Evolutionary conservation across 179 eudicot genomes (phyloP), one percentile per base, ranked within the genome.

Genomic region (Beta macrorhiza): DNA sequence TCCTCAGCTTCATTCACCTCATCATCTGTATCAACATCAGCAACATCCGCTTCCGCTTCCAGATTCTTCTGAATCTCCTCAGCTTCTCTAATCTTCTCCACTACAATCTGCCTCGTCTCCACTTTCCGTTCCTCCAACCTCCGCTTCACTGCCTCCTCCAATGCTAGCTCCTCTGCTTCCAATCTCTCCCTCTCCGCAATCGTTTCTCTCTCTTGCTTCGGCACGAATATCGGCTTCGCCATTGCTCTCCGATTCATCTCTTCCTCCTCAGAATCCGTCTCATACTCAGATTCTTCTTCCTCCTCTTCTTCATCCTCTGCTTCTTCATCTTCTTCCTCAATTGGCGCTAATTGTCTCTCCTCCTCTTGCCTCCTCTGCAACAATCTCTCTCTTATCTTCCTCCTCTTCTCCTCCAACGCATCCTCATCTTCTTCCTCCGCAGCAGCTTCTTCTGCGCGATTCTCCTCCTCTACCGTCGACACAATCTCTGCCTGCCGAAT

Each of bases 371-470:
- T 88, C 83, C 88, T 87, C 83, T 76, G 86, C 74, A 92, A 80
- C 72, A 86, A 52, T 80, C 83, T 90, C 89, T 95, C 99, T 78
- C 91, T 79, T 16, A 95, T 90, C 80, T 91, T 87, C 91, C 90
- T 81, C 87, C 98, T 89, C 84, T 90, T 85, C 86, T 93, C 97
- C 86, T 91, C 98, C 79, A 91, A 58, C 15, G 95, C 98, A 74
- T 95, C 98, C 76, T 92, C 95, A 63, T 93, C 98, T 55, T 95
- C 93, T 62, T 95, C 98, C 85, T 91, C 94, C n/a, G 91, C 97
- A 65, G 82, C 53, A 9, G 87, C 82, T 67, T 91, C 97, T 75
- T 81, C 90, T 55, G 88, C 87, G 47, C 85, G 83, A 45, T 29
- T 82, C 82, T 93, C 97, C 75, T 95, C 98, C 84, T 91, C 95